Evolutionary conservation across 2,329 filamentous ascomycete species (phyloP).

Genomic region (Beauveria sp.): DNA sequence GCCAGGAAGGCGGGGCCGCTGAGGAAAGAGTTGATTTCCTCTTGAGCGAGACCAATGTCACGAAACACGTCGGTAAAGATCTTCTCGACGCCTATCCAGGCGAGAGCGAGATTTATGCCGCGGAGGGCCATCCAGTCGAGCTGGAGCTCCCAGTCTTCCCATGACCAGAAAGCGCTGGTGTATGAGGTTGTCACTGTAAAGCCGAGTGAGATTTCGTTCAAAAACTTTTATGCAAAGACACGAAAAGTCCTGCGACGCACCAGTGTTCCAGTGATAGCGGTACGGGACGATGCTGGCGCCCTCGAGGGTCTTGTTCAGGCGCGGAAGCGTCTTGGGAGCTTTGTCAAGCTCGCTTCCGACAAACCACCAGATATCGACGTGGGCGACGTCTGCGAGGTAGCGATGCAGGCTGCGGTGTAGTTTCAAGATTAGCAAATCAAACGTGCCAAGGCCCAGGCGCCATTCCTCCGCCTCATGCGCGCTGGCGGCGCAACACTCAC

Average conservation of each 20-base stretch:
- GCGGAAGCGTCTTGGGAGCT: slow-evolving; percentile 13
- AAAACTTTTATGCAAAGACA: no score
- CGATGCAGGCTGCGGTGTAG: slow-evolving; percentile 12
- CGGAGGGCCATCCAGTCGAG: slow-evolving; percentile 45
- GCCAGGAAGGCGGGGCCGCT: slow-evolving; percentile 43
- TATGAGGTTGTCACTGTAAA: slow-evolving; percentile 43
- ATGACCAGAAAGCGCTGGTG: slow-evolving; percentile 42
- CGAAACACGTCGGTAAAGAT: slow-evolving; percentile 39
- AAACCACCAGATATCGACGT: slow-evolving; percentile 17
- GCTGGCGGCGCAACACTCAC: neutral
- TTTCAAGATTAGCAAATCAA: neutral
- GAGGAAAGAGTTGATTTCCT: slow-evolving; percentile 38
- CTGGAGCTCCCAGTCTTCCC: slow-evolving; percentile 44
- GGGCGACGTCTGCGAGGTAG: slow-evolving; percentile 14
- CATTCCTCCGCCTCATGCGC: neutral
- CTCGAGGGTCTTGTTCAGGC: slow-evolving; percentile 2
- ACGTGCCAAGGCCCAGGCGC: neutral
- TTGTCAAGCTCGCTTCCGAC: slow-evolving; percentile 15
- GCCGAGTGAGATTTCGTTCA: neutral
- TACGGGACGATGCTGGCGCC: slow-evolving; percentile 14
- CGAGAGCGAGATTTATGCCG: slow-evolving; percentile 43
- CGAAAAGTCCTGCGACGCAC: slow-evolving; percentile 17
- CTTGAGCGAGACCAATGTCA: slow-evolving; percentile 34
- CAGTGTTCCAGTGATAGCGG: slow-evolving; percentile 42
- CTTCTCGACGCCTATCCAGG: slow-evolving; percentile 45